Base-by-base conservation (phyloP, 2,329 filamentous ascomycete species). In the Grosmannia clavigera region DNA sequence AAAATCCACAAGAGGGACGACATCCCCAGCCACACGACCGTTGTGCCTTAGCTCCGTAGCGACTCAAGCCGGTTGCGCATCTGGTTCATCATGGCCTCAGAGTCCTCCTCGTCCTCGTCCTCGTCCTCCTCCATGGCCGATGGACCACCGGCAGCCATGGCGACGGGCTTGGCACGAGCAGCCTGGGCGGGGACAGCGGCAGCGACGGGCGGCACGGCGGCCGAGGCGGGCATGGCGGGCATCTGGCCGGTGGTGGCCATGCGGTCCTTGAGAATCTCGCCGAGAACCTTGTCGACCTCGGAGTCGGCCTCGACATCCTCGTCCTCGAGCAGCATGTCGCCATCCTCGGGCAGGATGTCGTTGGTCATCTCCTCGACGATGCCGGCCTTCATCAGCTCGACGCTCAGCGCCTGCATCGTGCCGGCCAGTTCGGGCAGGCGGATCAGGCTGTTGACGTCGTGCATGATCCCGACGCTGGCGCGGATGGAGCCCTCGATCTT, bases 341-440 rank as follows among this genome's bases (percentile, higher is more conserved):
- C 74, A 61, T 91, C 86, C 65, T 86, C 81, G n/a, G 91, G 90
- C 65, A 97, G 76, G 52, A 81, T 85, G 70, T 97, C 92, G 55
- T 86, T 88, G 5, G 95, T 85, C 88, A 97, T 96, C 76, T 99
- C 94, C 78, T 97, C 92, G 62, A 97, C 95, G 65, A 99, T 92
- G 19, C 92, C 94, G 2, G 94, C 92, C 76, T 91, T 95, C 72
- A 96, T 88, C 66, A 97, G 75, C 78, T 97, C 94, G 61, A 86
- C 80, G 67, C 86, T 87, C 57, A 97, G 77, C 72, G 95, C 90
- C 64, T 85, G 80, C 92, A 97, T 97, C 10, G 92, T 96, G 16
- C 82, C 85, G 25, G 87, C 90, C 63, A 97, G 78, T 75, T 96
- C 88, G 12, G 94, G 94, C 66, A 99, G 74, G 33, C 86, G 81